Conservation (phyloP, 1,284 basidiomycete genomes). For the Melampsora larici-populina region DNA sequence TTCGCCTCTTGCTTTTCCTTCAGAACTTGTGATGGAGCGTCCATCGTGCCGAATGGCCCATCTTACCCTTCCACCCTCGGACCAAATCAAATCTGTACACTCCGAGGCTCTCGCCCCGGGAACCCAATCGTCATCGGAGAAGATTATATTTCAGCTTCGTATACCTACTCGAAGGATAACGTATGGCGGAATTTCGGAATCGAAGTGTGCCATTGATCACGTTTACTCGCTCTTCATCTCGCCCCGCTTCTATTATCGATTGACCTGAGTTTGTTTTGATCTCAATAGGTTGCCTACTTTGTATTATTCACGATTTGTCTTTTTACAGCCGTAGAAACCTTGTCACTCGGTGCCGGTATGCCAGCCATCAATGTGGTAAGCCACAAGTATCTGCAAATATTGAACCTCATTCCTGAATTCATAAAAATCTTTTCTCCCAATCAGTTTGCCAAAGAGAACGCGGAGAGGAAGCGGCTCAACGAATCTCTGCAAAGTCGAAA, state of each 20-base stretch:
- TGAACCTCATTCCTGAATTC: background rate
- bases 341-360: constrained; percentile 16
- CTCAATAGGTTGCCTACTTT: constrained; percentile 10
- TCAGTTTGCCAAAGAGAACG: constrained; percentile 64
- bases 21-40: background rate
- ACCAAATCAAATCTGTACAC: constrained; percentile 55
- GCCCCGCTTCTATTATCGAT: background rate
- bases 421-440: background rate
- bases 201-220: constrained; percentile 8
- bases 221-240: no score
- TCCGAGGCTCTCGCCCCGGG: constrained; percentile 55
- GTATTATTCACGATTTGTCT: constrained; percentile 16
- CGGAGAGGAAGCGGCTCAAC: constrained; percentile 66
- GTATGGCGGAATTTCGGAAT: constrained; percentile 38
- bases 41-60: constrained; percentile 46
- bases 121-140: constrained; percentile 52
- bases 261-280: background rate
- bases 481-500: constrained; percentile 62
- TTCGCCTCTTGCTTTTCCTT: background rate
- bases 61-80: constrained; percentile 52
- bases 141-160: constrained; percentile 63
- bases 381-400: background rate
- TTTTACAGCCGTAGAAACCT: constrained; percentile 21
- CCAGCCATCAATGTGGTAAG: constrained; percentile 27
- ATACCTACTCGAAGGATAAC: constrained; percentile 48